Evolutionary conservation across 2,329 filamentous ascomycete species (phyloP).

Genomic region (Gremmenia infestans): DNA sequence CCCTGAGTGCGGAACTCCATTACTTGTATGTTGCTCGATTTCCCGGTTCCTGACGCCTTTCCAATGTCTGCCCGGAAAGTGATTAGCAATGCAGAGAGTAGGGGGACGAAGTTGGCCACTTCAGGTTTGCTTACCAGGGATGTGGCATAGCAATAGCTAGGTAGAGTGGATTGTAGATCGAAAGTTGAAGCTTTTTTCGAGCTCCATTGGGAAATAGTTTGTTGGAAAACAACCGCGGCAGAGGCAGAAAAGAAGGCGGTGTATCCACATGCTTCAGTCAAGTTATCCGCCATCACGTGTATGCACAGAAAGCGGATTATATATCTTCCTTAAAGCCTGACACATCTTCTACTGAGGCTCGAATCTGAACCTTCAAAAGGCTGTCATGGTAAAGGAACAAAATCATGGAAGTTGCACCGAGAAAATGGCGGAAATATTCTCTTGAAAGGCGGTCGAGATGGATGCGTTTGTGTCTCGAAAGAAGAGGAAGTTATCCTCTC

Average conservation of each 20-base stretch:
- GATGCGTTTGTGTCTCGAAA: conserved; percentile 51
- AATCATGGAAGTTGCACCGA: not conserved
- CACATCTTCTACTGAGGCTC: not conserved
- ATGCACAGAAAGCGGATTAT: not conserved
- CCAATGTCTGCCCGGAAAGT: too few relatives aligned
- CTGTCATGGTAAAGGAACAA: not conserved
- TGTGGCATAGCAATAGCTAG: not conserved
- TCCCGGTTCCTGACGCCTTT: not conserved
- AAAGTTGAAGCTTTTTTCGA: too few relatives aligned
- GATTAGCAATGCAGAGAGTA: not conserved
- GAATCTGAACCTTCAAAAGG: not conserved
- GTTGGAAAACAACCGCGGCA: not conserved
- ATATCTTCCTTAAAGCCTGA: not conserved
- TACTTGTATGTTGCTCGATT: conserved; percentile 46
- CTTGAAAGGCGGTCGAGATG: conserved; percentile 38
- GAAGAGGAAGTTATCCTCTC: conserved; percentile 44
- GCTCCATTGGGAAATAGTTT: too few relatives aligned
- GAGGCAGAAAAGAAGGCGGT: not conserved
- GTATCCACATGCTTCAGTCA: not conserved
- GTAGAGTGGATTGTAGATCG: not conserved
- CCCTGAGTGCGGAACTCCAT: conserved; percentile 91
- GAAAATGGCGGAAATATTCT: not conserved
- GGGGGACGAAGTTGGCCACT: not conserved
- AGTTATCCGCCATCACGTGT: not conserved
- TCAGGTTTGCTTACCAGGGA: not conserved